A percentile compares a stretch with the other conserved stretches of the same genome.
phyloP scores from a whole-genome alignment of 192 early-diverging fungal genomes.

The Coemansia umbellata region DNA sequence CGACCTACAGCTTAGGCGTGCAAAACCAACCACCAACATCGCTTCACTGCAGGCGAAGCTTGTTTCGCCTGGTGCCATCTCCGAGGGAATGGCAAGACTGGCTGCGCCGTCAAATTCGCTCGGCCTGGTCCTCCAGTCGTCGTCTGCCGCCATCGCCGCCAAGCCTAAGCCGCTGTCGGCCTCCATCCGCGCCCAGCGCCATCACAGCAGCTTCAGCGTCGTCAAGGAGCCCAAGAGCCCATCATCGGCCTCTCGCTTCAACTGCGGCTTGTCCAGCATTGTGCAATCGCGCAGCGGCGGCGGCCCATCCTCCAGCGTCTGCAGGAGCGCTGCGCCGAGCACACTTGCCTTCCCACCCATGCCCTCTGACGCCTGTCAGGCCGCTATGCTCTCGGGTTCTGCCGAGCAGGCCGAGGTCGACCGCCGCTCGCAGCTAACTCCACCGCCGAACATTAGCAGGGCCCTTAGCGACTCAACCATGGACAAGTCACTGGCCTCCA shows the following conservation, averaged over 20 bases:
- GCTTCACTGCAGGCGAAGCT: constrained; percentile 27
- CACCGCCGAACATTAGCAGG: background rate
- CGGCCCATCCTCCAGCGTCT: background rate
- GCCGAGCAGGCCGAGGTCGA: constrained; percentile 8
- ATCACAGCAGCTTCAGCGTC: constrained; percentile 28
- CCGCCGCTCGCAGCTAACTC: constrained; percentile 3
- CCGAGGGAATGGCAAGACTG: constrained; percentile 23
- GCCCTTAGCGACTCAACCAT: constrained; percentile 17
- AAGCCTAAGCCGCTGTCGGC: constrained; percentile 20
- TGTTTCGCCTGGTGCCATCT: constrained; percentile 4
- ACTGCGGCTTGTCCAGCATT: constrained; percentile 37
- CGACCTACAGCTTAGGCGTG: constrained; percentile 31
- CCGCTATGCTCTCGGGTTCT: constrained; percentile 41
- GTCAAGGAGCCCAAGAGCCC: constrained; percentile 39
- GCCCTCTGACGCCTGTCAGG: constrained; percentile 50
- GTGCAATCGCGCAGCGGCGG: constrained; percentile 15
- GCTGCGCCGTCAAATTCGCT: constrained; percentile 45
- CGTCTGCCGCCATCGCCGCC: constrained; percentile 7
- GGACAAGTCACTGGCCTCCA: constrained; percentile 25
- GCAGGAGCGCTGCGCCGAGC: constrained; percentile 10
- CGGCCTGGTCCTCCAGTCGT: constrained; percentile 41
- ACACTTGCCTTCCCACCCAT: constrained; percentile 47
- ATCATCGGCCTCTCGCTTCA: constrained; percentile 8
- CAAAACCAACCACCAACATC: constrained; percentile 30
- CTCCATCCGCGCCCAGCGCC: constrained; percentile 45